Base-by-base conservation (phyloP, 1,284 basidiomycete species). In the Trametes hirsuta region DNA sequence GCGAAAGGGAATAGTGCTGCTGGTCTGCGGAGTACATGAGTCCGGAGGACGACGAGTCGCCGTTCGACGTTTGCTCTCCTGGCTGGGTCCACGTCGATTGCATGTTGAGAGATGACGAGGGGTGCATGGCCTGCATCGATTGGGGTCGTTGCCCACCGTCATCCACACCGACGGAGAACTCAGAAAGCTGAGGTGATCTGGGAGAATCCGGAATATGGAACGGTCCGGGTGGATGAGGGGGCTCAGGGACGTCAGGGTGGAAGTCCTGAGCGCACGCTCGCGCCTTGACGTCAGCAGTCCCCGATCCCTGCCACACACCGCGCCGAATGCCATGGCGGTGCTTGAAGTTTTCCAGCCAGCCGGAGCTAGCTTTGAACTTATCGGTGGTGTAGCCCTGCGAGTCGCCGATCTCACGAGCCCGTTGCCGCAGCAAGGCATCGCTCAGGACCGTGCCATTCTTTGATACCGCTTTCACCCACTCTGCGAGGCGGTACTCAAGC, bases 291-390 rank as follows among this genome's bases (percentile, higher is more conserved):
- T 53, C 58, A 10, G 18, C n/a, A 11, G 22, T 37, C 15, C 62
- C 65, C 30, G 51, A 39, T 34, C 82, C 82, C 24, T 76, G 72
- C 81, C 84, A 90, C 21, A 83, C 78, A 0, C 88, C 89, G 30
- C 84, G 84, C 36, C 83, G 81, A 60, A 94, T 90, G 53, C 84
- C 84, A 68, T 89, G 84, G 41, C 94, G 86, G 66, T 87, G 83
- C 75, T 95, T 95, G 81, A 95, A 96, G 73, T 93, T 94, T 70
- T 95, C 93, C 57, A 96, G 82, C 94, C 94, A 96, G 4, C 93
- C 93, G 18, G 89, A 86, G 66, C 89, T 93, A 24, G 92, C 94
- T 76, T 95, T 96, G 84, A 96, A 96, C 71, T 86, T 84, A 61
- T 91, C 88, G 51, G 87, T 81, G 46, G 81, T 69, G 65, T 85